Conservation (phyloP, 2,329 filamentous ascomycete genomes). For the Fusarium subglutinans region DNA sequence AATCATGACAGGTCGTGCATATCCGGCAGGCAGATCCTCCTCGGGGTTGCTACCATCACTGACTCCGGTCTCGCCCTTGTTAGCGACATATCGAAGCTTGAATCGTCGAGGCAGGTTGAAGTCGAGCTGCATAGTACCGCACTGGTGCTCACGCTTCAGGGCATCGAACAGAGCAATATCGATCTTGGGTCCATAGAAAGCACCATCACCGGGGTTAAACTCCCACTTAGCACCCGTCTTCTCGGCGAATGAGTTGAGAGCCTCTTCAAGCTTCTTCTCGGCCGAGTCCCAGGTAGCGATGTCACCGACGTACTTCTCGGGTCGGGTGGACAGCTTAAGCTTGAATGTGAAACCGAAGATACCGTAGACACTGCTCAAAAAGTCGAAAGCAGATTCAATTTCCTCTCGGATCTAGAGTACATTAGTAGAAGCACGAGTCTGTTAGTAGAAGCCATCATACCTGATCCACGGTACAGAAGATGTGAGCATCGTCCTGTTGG, state of each 20-base stretch:
- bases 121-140: slow-evolving; percentile 89
- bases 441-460: slow-evolving; percentile 27
- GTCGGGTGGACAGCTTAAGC: slow-evolving; percentile 90
- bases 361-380: slow-evolving; percentile 78
- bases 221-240: slow-evolving; percentile 77
- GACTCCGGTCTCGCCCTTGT: slow-evolving; percentile 55
- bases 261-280: slow-evolving; percentile 80
- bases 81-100: slow-evolving; percentile 61
- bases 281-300: slow-evolving; percentile 89
- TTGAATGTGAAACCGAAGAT: slow-evolving; percentile 78
- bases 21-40: slow-evolving; percentile 69
- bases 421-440: slow-evolving; percentile 2
- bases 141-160: slow-evolving; percentile 71
- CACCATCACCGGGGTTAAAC: slow-evolving; percentile 92
- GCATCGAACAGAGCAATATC: slow-evolving; percentile 95
- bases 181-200: slow-evolving; percentile 98
- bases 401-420: slow-evolving; percentile 49
- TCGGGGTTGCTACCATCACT: slow-evolving; percentile 55
- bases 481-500: slow-evolving; percentile 95
- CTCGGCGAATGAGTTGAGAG: slow-evolving; percentile 79
- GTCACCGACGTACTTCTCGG: slow-evolving; percentile 88
- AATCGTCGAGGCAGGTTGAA: slow-evolving; percentile 73
- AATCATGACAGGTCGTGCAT: slow-evolving; percentile 85
- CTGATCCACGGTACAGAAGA: slow-evolving; percentile 75
- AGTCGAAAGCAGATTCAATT: slow-evolving; percentile 87